phyloP scores from a whole-genome alignment of 768 basidiomycete species.

The Leccinum broughii region DNA sequence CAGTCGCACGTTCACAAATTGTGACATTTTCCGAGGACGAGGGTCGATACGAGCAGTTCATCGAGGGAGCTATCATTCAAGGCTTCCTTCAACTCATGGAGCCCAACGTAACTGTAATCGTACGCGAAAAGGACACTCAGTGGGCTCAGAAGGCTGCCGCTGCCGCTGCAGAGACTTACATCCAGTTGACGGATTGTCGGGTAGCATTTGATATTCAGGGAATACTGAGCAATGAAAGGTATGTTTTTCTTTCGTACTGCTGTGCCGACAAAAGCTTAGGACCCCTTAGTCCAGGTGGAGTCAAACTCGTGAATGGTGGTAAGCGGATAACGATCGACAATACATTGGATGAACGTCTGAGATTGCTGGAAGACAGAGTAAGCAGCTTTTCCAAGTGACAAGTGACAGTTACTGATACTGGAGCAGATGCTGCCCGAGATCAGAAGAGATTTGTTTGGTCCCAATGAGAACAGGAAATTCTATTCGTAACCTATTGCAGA shows the following conservation, averaged over 20 bases:
- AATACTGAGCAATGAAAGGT: conserved; percentile 68
- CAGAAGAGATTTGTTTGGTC: conserved; percentile 82
- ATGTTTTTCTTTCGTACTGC: conserved; percentile 22
- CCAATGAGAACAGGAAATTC: conserved; percentile 92
- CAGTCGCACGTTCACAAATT: conserved; percentile 63
- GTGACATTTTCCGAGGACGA: conserved; percentile 62
- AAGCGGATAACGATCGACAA: conserved; percentile 90
- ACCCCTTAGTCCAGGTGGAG: conserved; percentile 72
- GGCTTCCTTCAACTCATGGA: conserved; percentile 84
- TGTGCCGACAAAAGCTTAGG: neutral
- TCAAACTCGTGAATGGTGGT: conserved; percentile 72
- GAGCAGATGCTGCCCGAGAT: conserved; percentile 94
- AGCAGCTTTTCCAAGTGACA: conserved; percentile 26
- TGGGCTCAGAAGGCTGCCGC: conserved; percentile 63
- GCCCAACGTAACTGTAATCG: conserved; percentile 60
- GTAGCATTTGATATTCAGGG: conserved; percentile 61
- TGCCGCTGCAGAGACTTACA: conserved; percentile 65
- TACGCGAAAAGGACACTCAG: conserved; percentile 66
- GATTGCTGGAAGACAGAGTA: conserved; percentile 87
- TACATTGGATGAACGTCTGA: conserved; percentile 88
- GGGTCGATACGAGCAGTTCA: conserved; percentile 74
- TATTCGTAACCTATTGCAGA: conserved; percentile 49
- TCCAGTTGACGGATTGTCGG: conserved; percentile 72
- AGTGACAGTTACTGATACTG: neutral
- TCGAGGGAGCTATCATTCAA: conserved; percentile 84